A percentile compares a stretch with the other conserved stretches of the same genome.
These are phyloP conservation scores for Apiospora aurea DNA, from an alignment of 2,329 filamentous ascomycete genomes.

Conservation along the genomic window DNA sequence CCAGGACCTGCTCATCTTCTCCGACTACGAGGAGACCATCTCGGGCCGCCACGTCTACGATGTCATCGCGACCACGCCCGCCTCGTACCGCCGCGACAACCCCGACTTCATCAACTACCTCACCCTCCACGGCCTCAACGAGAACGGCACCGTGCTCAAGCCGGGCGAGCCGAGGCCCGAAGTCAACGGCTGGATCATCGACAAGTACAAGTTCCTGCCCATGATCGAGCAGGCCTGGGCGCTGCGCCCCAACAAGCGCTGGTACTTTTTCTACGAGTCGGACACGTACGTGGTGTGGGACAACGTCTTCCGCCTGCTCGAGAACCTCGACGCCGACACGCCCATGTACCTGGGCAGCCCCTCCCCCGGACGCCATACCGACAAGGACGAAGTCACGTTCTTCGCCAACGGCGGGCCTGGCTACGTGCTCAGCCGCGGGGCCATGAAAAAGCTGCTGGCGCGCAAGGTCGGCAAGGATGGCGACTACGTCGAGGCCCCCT, in stretches of 20 bases:
- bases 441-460: conserved; percentile 49
- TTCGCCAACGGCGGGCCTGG: conserved; percentile 59
- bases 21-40: conserved; percentile 56
- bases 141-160: conserved; percentile 10
- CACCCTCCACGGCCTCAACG: conserved; percentile 39
- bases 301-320: conserved; percentile 56
- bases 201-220: conserved; percentile 65
- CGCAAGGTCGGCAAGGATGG: conserved; percentile 42
- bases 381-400: conserved; percentile 44
- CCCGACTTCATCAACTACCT: conserved; percentile 50
- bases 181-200: conserved; percentile 57
- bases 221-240: conserved; percentile 60
- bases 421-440: conserved; percentile 53
- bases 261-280: conserved; percentile 64
- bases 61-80: conserved; percentile 54
- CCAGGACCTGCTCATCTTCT: conserved; percentile 54
- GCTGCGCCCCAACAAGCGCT: conserved; percentile 54
- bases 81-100: conserved; percentile 43
- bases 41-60: conserved; percentile 52
- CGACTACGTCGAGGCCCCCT: conserved; percentile 48
- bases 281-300: conserved; percentile 59
- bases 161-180: background rate
- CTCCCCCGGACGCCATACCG: conserved; percentile 46
- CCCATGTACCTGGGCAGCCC: conserved; percentile 59
- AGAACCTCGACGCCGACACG: conserved; percentile 52